Conservation (phyloP, 208 protist species). For the Trypanosoma lewisi region DNA sequence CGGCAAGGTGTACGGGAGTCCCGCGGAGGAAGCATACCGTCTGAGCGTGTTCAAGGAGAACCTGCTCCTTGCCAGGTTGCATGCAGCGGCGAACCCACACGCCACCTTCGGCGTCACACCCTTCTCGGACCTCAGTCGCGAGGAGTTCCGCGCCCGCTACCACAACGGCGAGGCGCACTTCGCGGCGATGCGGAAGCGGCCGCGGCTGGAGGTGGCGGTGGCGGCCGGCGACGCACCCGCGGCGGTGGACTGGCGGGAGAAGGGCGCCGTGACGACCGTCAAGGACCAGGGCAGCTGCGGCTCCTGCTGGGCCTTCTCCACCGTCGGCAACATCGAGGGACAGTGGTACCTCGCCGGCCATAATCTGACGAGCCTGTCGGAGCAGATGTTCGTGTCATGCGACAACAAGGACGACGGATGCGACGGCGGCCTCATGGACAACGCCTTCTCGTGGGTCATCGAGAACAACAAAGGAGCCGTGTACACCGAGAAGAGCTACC, state of each 20-base stretch:
- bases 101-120: conserved; percentile 52
- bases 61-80: conserved; percentile 30
- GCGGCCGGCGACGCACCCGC: conserved; percentile 5
- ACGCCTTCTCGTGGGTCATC: conserved; percentile 76
- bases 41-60: conserved; percentile 65
- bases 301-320: conserved; percentile 95
- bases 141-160: conserved; percentile 48
- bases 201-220: conserved; percentile 3
- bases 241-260: conserved; percentile 76
- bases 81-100: conserved; percentile 41
- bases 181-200: conserved; percentile 16
- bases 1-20: conserved; percentile 61
- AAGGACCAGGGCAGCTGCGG: conserved; percentile 95
- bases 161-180: conserved; percentile 39
- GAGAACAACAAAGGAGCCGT: conserved; percentile 55
- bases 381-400: conserved; percentile 95
- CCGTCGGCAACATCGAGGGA: conserved; percentile 66
- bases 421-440: conserved; percentile 85
- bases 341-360: conserved; percentile 61
- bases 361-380: conserved; percentile 71
- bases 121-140: conserved; percentile 62
- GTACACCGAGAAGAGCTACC: conserved; percentile 76
- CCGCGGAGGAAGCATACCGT: conserved; percentile 47
- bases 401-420: conserved; percentile 78
- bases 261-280: conserved; percentile 88